Conservation (phyloP, 371 early-diverging fungal genomes). For the Saksenaea vasiformis region DNA sequence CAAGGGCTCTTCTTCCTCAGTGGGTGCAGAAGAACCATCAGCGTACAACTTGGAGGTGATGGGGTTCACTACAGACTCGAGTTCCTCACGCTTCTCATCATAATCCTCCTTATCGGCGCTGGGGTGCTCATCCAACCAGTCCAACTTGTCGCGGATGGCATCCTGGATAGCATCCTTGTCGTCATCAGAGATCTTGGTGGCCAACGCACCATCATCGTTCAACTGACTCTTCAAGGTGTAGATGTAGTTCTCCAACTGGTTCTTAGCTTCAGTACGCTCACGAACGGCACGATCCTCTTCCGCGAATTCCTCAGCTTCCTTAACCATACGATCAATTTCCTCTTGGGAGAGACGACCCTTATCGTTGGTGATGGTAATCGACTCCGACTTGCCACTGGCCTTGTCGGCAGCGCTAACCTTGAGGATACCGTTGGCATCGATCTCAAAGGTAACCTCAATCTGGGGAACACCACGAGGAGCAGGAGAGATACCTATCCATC, state of each 20-base stretch:
- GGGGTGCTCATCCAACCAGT: slow-evolving; percentile 77
- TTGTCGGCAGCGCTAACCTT: slow-evolving; percentile 96
- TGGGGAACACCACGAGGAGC: slow-evolving; percentile 98
- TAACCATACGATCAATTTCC: slow-evolving; percentile 96
- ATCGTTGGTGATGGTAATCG: slow-evolving; percentile 94
- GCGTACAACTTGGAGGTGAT: slow-evolving; percentile 85
- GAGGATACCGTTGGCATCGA: slow-evolving; percentile 98
- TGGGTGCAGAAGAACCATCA: slow-evolving; percentile 52
- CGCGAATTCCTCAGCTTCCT: slow-evolving; percentile 89
- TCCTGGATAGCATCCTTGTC: slow-evolving; percentile 89
- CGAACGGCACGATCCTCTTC: slow-evolving; percentile 85
- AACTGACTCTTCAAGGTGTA: slow-evolving; percentile 82
- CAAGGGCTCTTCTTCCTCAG: slow-evolving; percentile 65
- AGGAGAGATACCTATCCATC: slow-evolving; percentile 75
- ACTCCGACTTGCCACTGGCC: slow-evolving; percentile 93
- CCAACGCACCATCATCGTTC: slow-evolving; percentile 67
- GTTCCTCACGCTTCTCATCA: slow-evolving; percentile 82
- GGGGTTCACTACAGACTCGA: slow-evolving; percentile 87
- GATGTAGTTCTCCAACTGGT: slow-evolving; percentile 83
- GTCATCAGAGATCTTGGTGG: slow-evolving; percentile 76
- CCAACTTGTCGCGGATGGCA: slow-evolving; percentile 84
- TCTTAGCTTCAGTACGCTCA: slow-evolving; percentile 85
- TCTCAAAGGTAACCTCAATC: slow-evolving; percentile 97
- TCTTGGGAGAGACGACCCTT: slow-evolving; percentile 94
- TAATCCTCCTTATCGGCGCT: slow-evolving; percentile 75